Conservation (phyloP, 164 flowering plant genomes). For the Vitis amurensis region DNA sequence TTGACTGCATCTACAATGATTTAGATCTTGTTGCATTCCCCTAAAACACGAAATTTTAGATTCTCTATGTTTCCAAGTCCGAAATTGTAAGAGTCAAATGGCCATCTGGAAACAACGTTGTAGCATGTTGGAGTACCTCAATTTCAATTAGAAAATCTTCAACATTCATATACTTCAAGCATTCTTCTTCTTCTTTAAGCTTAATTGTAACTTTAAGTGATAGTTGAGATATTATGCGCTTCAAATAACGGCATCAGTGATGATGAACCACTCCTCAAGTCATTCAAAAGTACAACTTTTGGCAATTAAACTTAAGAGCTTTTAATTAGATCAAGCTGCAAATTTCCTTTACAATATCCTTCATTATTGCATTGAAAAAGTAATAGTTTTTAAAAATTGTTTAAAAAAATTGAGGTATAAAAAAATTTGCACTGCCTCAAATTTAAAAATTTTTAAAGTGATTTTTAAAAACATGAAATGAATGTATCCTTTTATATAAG, state of each 20-base stretch:
- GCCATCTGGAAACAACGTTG: neutral
- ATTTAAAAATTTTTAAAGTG: no score
- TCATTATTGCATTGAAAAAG: neutral
- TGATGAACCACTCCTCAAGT: neutral
- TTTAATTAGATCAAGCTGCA: neutral
- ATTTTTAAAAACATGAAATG: no score
- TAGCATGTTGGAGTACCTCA: neutral
- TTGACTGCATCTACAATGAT: neutral
- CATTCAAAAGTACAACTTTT: neutral
- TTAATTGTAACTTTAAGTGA: neutral
- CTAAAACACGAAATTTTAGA: neutral
- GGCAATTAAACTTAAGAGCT: constrained; percentile 4
- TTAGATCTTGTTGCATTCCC: neutral
- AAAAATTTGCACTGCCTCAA: no score
- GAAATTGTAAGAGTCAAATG: neutral
- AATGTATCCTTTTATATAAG: no score
- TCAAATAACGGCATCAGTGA: neutral
- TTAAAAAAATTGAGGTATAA: no score
- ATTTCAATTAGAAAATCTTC: neutral
- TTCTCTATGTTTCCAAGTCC: constrained; percentile 4
- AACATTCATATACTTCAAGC: constrained; percentile 5
- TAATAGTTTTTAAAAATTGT: no score
- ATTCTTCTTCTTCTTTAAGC: neutral
- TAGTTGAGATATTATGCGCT: neutral
- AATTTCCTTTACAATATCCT: neutral